Conservation (phyloP, 179 eudicot genomes). For the Silene vulgaris region DNA sequence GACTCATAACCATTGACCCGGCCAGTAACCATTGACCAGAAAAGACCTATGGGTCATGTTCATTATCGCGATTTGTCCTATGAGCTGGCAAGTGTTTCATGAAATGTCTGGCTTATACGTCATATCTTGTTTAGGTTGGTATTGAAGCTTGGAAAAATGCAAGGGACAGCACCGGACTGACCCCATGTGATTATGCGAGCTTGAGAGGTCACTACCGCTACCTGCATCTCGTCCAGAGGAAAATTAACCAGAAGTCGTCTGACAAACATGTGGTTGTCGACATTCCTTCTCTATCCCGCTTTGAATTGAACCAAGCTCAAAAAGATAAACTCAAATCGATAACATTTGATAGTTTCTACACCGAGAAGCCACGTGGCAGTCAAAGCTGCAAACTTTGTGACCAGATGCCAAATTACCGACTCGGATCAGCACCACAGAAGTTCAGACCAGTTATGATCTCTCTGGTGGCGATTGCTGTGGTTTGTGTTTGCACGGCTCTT, state of each 20-base stretch:
- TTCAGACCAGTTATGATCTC: conserved; percentile 72
- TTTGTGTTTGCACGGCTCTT: conserved; percentile 79
- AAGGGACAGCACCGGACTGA: conserved; percentile 63
- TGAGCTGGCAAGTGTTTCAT: neutral
- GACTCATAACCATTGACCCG: neutral
- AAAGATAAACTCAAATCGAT: conserved; percentile 21
- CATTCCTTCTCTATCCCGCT: conserved; percentile 33
- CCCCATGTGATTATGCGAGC: conserved; percentile 73
- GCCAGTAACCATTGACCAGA: no score
- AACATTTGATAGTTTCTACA: conserved; percentile 42
- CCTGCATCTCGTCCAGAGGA: conserved; percentile 48
- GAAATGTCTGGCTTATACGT: conserved; percentile 19
- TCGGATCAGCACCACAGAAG: conserved; percentile 35
- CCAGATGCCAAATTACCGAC: conserved; percentile 36
- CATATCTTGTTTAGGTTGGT: conserved; percentile 55
- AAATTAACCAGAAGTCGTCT: conserved; percentile 37
- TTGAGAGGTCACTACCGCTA: conserved; percentile 61
- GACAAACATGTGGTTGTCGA: conserved; percentile 57
- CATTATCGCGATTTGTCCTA: neutral
- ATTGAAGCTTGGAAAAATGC: conserved; percentile 70
- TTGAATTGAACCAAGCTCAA: conserved; percentile 28
- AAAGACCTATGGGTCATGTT: neutral
- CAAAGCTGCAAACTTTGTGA: conserved; percentile 49
- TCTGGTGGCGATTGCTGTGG: conserved; percentile 76
- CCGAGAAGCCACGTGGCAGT: conserved; percentile 32